phyloP scores from a whole-genome alignment of 2,329 filamentous ascomycete species.

The Cladosporium sphaerospermum region DNA sequence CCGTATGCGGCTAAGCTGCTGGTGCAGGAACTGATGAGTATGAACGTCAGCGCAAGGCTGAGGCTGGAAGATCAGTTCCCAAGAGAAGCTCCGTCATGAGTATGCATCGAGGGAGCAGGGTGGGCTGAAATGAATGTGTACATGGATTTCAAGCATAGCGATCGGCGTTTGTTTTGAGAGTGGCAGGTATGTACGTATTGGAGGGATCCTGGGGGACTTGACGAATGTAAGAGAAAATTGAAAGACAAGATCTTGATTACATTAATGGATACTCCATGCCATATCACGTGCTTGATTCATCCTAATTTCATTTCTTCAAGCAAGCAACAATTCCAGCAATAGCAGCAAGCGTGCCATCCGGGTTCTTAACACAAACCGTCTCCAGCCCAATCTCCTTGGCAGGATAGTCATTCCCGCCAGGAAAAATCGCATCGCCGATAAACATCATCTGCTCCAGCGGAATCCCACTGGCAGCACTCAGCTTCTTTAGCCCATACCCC shows the following conservation, averaged over 20 bases:
- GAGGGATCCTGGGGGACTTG: background rate
- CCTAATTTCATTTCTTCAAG: slow-evolving; percentile 9
- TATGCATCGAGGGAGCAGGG: no score
- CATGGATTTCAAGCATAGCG: slow-evolving; percentile 3
- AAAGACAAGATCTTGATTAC: no score
- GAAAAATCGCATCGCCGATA: slow-evolving; percentile 38
- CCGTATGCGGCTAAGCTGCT: slow-evolving; percentile 95
- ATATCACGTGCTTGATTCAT: no score
- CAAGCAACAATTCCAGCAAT: slow-evolving; percentile 22
- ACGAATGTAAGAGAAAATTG: background rate
- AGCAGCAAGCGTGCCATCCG: slow-evolving; percentile 23
- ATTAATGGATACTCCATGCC: no score
- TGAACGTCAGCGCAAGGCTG: slow-evolving; percentile 94
- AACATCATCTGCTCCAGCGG: slow-evolving; percentile 36
- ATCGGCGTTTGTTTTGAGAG: slow-evolving; percentile 1
- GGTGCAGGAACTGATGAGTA: slow-evolving; percentile 92
- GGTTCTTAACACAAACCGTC: slow-evolving; percentile 23
- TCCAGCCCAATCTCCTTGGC: slow-evolving; percentile 29
- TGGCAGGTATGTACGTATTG: background rate
- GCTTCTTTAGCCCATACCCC: slow-evolving; percentile 25
- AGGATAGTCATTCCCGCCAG: slow-evolving; percentile 37
- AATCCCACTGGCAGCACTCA: slow-evolving; percentile 28
- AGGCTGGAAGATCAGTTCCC: slow-evolving; percentile 94
- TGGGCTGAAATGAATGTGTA: background rate
- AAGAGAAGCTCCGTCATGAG: slow-evolving; percentile 14